Evolutionary conservation across 2,329 filamentous ascomycete species (phyloP).

Genomic region (Fonsecaea monophora): DNA sequence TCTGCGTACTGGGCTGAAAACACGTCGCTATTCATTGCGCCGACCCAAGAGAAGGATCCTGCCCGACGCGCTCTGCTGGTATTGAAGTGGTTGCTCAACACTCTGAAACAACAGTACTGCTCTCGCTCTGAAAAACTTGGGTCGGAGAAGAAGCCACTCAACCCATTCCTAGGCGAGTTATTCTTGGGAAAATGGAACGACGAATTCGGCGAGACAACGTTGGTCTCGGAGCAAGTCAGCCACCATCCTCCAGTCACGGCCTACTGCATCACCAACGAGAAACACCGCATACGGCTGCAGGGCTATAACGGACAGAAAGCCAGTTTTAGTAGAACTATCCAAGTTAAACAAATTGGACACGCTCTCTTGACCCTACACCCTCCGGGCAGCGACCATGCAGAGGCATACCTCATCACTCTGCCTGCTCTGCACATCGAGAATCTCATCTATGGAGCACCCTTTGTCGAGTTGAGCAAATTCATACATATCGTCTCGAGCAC

Average conservation of each 20-base stretch:
- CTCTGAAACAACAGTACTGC: constrained; percentile 80
- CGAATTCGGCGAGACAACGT: constrained; percentile 74
- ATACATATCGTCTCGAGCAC: constrained; percentile 86
- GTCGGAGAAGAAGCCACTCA: constrained; percentile 96
- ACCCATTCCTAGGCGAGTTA: constrained; percentile 93
- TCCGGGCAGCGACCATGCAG: constrained; percentile 61
- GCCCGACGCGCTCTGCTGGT: constrained; percentile 78
- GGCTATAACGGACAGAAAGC: constrained; percentile 98
- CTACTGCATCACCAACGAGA: constrained; percentile 87
- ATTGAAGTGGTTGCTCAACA: constrained; percentile 89
- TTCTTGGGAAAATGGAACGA: constrained; percentile 93
- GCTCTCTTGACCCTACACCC: constrained; percentile 74
- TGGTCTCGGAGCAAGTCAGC: constrained; percentile 91
- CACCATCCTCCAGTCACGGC: constrained; percentile 96
- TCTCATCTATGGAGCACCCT: constrained; percentile 75
- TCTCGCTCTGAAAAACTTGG: constrained; percentile 78
- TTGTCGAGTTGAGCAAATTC: constrained; percentile 85
- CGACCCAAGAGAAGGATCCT: constrained; percentile 74
- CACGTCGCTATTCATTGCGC: constrained; percentile 74
- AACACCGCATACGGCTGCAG: constrained; percentile 74
- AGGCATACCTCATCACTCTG: constrained; percentile 88
- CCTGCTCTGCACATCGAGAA: constrained; percentile 93
- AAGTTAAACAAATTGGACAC: constrained; percentile 93
- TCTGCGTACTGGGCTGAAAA: constrained; percentile 77
- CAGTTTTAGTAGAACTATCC: constrained; percentile 90